Evolutionary conservation across 768 basidiomycete species (phyloP).

Genomic region (Tricholoma sp.): DNA sequence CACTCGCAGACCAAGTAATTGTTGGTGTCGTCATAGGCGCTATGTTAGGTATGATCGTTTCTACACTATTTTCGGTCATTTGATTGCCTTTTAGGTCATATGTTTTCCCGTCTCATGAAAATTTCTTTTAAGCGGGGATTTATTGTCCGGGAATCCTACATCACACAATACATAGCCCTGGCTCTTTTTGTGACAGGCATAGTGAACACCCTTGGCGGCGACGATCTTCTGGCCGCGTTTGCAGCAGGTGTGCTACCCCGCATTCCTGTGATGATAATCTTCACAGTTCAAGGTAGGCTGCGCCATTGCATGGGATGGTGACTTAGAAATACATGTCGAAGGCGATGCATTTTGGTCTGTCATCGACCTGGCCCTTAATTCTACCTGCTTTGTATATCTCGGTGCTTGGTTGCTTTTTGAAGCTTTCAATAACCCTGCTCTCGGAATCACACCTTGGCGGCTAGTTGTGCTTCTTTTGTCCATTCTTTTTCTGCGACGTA

Average conservation of each 20-base stretch:
- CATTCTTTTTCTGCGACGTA: conserved; percentile 53
- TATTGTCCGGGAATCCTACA: conserved; percentile 79
- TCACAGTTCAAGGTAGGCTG: background rate
- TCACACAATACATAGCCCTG: conserved; percentile 77
- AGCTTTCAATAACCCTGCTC: conserved; percentile 45
- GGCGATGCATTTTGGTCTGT: conserved; percentile 86
- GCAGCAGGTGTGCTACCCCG: conserved; percentile 45
- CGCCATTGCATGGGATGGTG: conserved; percentile 85
- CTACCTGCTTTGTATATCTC: conserved; percentile 75
- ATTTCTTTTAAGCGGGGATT: conserved; percentile 53
- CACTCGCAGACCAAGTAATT: conserved; percentile 64
- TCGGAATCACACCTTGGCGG: conserved; percentile 67
- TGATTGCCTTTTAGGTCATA: conserved; percentile 48
- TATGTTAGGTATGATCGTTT: conserved; percentile 48
- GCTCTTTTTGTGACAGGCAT: conserved; percentile 74
- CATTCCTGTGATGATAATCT: conserved; percentile 17
- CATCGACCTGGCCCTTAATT: conserved; percentile 83
- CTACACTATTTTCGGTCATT: conserved; percentile 72
- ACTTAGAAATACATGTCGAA: conserved; percentile 76
- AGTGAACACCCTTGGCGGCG: conserved; percentile 72
- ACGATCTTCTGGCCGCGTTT: conserved; percentile 87
- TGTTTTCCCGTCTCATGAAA: conserved; percentile 71
- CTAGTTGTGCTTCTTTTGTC: conserved; percentile 54
- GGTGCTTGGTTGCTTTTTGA: conserved; percentile 84
- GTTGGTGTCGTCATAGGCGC: conserved; percentile 70